Conservation (phyloP, 139 green algal genomes). For the Edaphochlamys debaryana region DNA sequence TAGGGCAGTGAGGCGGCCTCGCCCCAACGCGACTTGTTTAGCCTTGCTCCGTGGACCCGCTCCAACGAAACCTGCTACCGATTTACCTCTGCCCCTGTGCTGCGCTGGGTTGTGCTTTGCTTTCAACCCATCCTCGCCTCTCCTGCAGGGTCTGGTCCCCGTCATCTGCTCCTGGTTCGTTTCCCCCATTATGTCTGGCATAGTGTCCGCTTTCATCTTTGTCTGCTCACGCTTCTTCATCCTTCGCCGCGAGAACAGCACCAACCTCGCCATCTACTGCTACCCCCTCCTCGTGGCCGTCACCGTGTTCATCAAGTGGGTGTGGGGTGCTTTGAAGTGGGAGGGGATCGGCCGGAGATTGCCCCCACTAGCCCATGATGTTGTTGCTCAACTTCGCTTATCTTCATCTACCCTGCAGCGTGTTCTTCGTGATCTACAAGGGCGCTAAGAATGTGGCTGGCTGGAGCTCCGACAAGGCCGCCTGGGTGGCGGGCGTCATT, state of each 20-base stretch:
- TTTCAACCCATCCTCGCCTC: too few relatives aligned
- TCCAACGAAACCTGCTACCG: too few relatives aligned
- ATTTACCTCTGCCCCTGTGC: too few relatives aligned
- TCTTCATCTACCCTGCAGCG: neutral
- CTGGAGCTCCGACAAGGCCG: slow-evolving; percentile 37
- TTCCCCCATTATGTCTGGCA: slow-evolving; percentile 37
- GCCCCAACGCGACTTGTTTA: too few relatives aligned
- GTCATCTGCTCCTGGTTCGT: slow-evolving; percentile 51
- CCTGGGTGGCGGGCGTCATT: slow-evolving; percentile 40
- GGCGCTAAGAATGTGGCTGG: slow-evolving; percentile 37
- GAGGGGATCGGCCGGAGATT: neutral
- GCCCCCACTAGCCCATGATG: too few relatives aligned
- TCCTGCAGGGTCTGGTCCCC: slow-evolving; percentile 28
- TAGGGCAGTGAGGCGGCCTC: neutral
- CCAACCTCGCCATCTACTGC: slow-evolving; percentile 23
- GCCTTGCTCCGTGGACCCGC: too few relatives aligned
- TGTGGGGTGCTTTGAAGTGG: neutral
- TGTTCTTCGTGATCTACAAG: slow-evolving; percentile 65
- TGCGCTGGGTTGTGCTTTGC: too few relatives aligned
- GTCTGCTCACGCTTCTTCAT: slow-evolving; percentile 43
- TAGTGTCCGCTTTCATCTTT: slow-evolving; percentile 47
- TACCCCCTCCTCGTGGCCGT: slow-evolving; percentile 49
- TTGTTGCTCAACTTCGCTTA: neutral
- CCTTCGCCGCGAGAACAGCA: slow-evolving; percentile 59
- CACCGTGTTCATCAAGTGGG: slow-evolving; percentile 61